Evolutionary conservation across 2,329 filamentous ascomycete genomes (phyloP).

Genomic region (Exophiala sideris): DNA sequence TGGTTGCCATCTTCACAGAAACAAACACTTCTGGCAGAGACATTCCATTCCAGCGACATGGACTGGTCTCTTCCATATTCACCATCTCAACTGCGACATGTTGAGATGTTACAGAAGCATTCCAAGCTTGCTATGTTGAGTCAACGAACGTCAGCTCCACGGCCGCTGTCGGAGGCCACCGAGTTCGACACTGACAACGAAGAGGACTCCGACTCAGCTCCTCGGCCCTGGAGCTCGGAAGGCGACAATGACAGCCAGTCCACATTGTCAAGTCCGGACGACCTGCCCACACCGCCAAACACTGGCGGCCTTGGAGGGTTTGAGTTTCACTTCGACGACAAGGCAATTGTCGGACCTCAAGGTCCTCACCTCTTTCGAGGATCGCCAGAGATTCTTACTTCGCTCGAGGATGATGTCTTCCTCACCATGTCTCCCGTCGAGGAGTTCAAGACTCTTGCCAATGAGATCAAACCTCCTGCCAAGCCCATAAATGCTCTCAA

Average conservation of each 20-base stretch:
- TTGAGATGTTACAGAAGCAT: slow-evolving; percentile 26
- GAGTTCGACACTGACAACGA: slow-evolving; percentile 37
- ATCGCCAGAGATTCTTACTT: slow-evolving; percentile 35
- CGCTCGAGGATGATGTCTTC: slow-evolving; percentile 21
- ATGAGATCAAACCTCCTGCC: slow-evolving; percentile 14
- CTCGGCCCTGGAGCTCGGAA: slow-evolving; percentile 22
- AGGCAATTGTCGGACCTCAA: slow-evolving; percentile 62
- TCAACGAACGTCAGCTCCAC: slow-evolving; percentile 18
- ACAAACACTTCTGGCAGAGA: slow-evolving; percentile 3
- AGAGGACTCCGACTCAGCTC: slow-evolving; percentile 31
- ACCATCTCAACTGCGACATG: slow-evolving; percentile 9
- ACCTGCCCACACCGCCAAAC: slow-evolving; percentile 75
- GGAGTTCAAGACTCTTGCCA: slow-evolving; percentile 7
- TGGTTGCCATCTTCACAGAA: slow-evolving; percentile 11
- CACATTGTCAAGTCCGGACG: slow-evolving; percentile 82
- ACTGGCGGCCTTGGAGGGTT: slow-evolving; percentile 62
- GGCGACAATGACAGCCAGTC: slow-evolving; percentile 63
- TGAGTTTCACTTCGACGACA: slow-evolving; percentile 56
- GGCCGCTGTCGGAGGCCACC: slow-evolving; percentile 34
- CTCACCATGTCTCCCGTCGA: slow-evolving; percentile 19
- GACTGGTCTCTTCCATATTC: slow-evolving; percentile 20
- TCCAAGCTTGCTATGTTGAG: slow-evolving; percentile 23
- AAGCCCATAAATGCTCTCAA: slow-evolving; percentile 27
- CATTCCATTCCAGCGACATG: slow-evolving; percentile 15
- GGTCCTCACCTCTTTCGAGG: slow-evolving; percentile 83